Conservation (phyloP, 164 flowering plant species). For the Echeveria elegans region DNA sequence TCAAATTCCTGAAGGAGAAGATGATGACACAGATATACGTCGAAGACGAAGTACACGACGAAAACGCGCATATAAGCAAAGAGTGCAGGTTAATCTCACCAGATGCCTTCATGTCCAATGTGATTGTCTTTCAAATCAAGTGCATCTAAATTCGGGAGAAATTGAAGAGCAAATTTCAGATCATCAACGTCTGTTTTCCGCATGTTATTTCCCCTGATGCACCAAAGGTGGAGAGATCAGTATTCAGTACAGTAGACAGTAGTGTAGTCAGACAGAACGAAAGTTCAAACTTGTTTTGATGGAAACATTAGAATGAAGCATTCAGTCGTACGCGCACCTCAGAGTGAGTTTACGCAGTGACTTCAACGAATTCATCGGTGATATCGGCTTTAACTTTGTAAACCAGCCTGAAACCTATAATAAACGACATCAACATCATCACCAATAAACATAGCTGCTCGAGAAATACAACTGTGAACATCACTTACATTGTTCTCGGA, state of each 20-base stretch:
- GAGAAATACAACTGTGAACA: background rate
- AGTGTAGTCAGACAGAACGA: background rate
- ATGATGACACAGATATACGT: background rate
- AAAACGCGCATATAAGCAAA: background rate
- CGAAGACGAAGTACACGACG: background rate
- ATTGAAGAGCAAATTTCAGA: background rate
- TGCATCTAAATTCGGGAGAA: background rate
- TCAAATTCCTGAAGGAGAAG: slow-evolving; percentile 2
- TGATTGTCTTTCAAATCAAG: slow-evolving; percentile 5
- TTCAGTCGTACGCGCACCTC: background rate
- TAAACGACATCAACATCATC: background rate
- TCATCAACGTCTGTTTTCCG: background rate
- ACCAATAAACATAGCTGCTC: background rate
- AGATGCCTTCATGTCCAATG: background rate
- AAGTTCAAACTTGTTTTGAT: background rate
- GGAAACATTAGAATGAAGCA: background rate
- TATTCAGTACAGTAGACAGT: background rate
- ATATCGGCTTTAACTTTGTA: background rate
- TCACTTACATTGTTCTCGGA: background rate
- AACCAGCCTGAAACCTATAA: slow-evolving; percentile 5
- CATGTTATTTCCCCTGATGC: background rate
- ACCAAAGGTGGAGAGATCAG: background rate
- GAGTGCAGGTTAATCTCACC: background rate
- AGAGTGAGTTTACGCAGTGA: background rate
- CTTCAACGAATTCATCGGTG: background rate